These are phyloP conservation scores for Pseudogymnoascus sp. DNA, from an alignment of 2,329 filamentous ascomycete species.

Conservation along the genomic window DNA sequence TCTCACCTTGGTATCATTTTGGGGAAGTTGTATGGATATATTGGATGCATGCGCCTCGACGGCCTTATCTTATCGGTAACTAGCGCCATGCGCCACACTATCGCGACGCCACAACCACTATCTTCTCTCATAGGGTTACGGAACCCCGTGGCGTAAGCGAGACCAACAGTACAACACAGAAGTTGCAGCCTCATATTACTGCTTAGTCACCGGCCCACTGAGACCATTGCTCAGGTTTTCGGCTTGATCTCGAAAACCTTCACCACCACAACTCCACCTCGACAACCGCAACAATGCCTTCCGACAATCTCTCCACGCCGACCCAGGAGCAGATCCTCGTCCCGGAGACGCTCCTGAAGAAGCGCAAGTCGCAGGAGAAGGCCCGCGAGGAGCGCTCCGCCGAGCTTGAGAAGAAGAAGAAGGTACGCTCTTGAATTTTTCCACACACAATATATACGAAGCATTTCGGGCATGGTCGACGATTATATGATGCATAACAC, in stretches of 20 bases:
- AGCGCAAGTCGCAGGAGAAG: constrained; percentile 99
- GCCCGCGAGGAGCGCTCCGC: constrained; percentile 81
- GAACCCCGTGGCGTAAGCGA: constrained; percentile 8
- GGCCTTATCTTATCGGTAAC: constrained; percentile 4
- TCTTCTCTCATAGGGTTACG: constrained; percentile 7
- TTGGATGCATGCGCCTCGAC: background rate
- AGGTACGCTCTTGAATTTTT: constrained; percentile 46
- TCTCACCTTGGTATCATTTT: background rate
- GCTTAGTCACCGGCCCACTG: constrained; percentile 8
- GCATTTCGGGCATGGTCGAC: constrained; percentile 31
- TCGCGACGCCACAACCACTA: constrained; percentile 5
- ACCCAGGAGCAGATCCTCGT: constrained; percentile 94
- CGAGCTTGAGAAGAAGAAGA: constrained; percentile 78
- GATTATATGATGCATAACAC: constrained; percentile 78
- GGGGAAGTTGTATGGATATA: background rate
- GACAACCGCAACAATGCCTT: constrained; percentile 47
- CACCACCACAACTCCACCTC: constrained; percentile 30
- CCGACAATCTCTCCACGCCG: constrained; percentile 50
- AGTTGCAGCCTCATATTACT: constrained; percentile 4
- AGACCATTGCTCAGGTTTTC: constrained; percentile 9
- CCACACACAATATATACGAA: constrained; percentile 15
- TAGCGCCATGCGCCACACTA: constrained; percentile 9
- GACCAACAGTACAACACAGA: constrained; percentile 3
- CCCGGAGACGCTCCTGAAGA: constrained; percentile 99
- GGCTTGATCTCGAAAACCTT: constrained; percentile 9